phyloP scores from a whole-genome alignment of 352 stramenopile genomes.

The Globisporangium lucens region DNA sequence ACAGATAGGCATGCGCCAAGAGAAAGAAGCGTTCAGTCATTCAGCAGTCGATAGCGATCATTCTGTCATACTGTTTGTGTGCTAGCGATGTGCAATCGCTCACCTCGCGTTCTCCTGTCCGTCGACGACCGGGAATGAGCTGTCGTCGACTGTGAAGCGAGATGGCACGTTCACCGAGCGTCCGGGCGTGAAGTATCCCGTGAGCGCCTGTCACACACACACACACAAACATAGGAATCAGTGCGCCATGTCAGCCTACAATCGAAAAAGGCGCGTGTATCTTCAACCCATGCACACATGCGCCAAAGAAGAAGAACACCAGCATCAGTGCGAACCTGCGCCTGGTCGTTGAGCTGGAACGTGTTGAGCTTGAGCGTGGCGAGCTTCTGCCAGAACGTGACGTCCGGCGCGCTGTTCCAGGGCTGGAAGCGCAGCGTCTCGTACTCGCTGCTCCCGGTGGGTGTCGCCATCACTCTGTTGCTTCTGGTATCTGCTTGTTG shows the following conservation, averaged over 20 bases:
- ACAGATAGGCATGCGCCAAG: background rate
- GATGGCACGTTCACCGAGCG: constrained; percentile 56
- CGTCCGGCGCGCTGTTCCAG: constrained; percentile 78
- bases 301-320: background rate
- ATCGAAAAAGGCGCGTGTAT: background rate
- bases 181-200: constrained; percentile 65
- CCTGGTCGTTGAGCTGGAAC: constrained; percentile 73
- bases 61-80: background rate
- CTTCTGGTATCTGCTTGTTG: background rate
- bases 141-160: constrained; percentile 73
- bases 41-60: background rate
- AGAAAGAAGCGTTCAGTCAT: background rate
- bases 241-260: background rate
- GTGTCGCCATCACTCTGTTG: constrained; percentile 3
- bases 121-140: constrained; percentile 41
- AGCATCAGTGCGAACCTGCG: constrained; percentile 38
- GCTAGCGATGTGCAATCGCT: background rate
- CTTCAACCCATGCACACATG: constrained; percentile 12
- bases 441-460: constrained; percentile 16
- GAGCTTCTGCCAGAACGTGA: constrained; percentile 83
- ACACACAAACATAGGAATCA: background rate
- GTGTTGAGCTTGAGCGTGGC: constrained; percentile 75
- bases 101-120: constrained; percentile 10
- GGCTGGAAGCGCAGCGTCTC: constrained; percentile 74
- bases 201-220: constrained; percentile 31